Evolutionary conservation across 2,329 filamentous ascomycete genomes (phyloP), one percentile per base, ranked within the genome.

Genomic region (Fusarium xylarioides): DNA sequence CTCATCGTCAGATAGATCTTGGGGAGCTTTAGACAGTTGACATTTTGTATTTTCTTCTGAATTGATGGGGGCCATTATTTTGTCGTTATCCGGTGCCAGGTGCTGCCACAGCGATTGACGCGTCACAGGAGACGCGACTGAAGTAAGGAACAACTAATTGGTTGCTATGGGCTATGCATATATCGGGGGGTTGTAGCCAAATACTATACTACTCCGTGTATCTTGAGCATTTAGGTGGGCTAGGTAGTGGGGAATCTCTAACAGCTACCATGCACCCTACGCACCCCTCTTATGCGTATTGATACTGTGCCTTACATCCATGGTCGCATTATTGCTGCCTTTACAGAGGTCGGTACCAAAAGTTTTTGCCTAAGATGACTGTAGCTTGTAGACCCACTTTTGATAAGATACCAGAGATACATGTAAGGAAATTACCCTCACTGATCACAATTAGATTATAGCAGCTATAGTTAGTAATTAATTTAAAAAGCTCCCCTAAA

Each of bases 1-100:
- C 81, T 97, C 95, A 81, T 97, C 95, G 80, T 97, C 95, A 1
- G 94, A 97, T 80, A 97, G 92, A 69, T 96, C 86, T 30, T 58
- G 52, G 12, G 60, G 2, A 10, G 30, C 34, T 32, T 44, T 53
- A 11, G 58, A 21, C 23, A 66, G 66, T 21, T 63, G 78, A 55
- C 66, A 76, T 73, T 69, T 63, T 26, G 37, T 63, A 42, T 65
- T 76, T 52, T 57, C 71, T 35, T 62, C 55, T 65, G 66, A 57
- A 44, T 53, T 68, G 56, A 68, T 76, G 34, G 76, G 76, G 5
- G 77, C 68, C 79, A 81, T 81, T 62, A 43, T 62, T 35, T 44
- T 50, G 32, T 50, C 54, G 67, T 73, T 40, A 65, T 63, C 66
- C 66, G 64, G 32, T 66, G 59, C 37, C 61, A 30, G 28, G 40